Evolutionary conservation across 192 early-diverging fungal genomes (phyloP), one percentile per base, ranked within the genome.

Genomic region (Coemansia sp.): DNA sequence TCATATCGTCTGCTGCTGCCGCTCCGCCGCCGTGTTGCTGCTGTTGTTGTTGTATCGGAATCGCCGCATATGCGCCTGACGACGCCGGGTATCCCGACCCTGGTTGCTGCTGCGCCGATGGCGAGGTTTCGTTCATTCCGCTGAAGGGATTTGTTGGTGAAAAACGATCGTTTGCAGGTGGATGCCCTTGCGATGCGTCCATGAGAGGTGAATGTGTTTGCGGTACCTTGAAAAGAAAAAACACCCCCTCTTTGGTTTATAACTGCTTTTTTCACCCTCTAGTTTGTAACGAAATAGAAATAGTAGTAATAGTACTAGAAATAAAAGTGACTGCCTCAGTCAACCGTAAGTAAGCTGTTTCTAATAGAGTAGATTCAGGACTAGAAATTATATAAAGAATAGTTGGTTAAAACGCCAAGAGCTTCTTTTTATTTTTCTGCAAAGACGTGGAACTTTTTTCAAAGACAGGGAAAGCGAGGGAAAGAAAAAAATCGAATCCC

Each of bases 91-190:
- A 65, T n/a, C 15, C 61, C 10, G 43, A 43, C 22, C 35, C 38
- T 23, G 34, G 63, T 10, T 56, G 55, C 34, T 54, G 69, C 45
- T 64, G 69, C 9, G 55, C 34, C 34, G 61, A 11, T 25, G 20
- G 9, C 1, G 50, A 32, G 63, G 10, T 20, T 36, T 68, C 58
- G 63, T 36, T 66, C 68, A 71, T 74, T 36, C 59, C 73, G 59
- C 63, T 74, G 36, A 80, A 80, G 4, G 77, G 77, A 49, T 80
- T 80, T 46, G 71, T 80, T 6, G 77, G 77, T 41, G 77, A 80
- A 58, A 80, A 74, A 33, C 62, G 61, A 35, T 64, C 66, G 43
- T 56, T 57, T 22, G 64, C 40, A 19, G 61, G 66, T 20, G 66
- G 65, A 42, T 78, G 70, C 19, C 67, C 73, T 63, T 54, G 36